phyloP scores from a whole-genome alignment of 2,329 filamentous ascomycete species.

The Endothia cerciana region DNA sequence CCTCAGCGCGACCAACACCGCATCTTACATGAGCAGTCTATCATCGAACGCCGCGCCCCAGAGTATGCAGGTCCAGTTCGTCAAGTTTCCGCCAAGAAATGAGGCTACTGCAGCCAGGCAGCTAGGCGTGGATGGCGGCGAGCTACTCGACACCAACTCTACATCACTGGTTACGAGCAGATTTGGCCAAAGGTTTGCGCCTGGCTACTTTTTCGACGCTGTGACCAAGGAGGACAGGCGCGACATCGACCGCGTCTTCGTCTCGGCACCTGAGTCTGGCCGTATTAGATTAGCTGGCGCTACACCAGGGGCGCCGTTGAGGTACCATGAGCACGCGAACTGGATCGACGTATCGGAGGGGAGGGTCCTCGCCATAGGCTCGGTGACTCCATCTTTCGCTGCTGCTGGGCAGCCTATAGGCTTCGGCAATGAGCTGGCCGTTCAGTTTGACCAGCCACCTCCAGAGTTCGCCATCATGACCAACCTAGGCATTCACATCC shows the following conservation, averaged over 20 bases:
- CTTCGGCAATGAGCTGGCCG: constrained; percentile 92
- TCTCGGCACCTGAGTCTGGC: constrained; percentile 85
- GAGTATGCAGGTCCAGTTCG: constrained; percentile 97
- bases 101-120: constrained; percentile 5
- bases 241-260: constrained; percentile 72
- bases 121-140: constrained; percentile 45
- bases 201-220: constrained; percentile 90
- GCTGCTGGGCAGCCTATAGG: constrained; percentile 71
- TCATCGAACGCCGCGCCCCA: constrained; percentile 72
- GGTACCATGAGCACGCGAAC: constrained; percentile 78
- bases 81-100: constrained; percentile 83
- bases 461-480: constrained; percentile 91
- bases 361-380: constrained; percentile 75
- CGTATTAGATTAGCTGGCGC: constrained; percentile 69
- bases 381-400: constrained; percentile 73
- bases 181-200: constrained; percentile 69
- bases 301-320: constrained; percentile 50
- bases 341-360: constrained; percentile 72
- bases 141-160: constrained; percentile 52
- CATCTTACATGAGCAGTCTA: constrained; percentile 65
- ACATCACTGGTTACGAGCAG: constrained; percentile 53
- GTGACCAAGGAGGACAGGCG: constrained; percentile 59
- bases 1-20: constrained; percentile 83
- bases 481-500: constrained; percentile 84
- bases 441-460: constrained; percentile 86